Percentiles rank a stretch among this genome's conserved stretches.
Evolutionary conservation across 1,284 basidiomycete species (phyloP).

Genomic region (Schizopora paradoxa): DNA sequence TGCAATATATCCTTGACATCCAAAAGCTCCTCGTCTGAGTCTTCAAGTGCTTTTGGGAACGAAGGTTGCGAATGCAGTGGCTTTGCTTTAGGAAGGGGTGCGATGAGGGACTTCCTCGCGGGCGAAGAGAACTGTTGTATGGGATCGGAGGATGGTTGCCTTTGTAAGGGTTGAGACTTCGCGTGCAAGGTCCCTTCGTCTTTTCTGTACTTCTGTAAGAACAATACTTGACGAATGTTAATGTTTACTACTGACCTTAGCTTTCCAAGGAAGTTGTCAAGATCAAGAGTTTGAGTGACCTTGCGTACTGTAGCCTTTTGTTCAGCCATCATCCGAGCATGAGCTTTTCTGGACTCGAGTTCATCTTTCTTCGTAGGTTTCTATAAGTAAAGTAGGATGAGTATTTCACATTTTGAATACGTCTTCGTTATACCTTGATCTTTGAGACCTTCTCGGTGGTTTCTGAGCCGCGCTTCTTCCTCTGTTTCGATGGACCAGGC

Average conservation of each 20-base stretch:
- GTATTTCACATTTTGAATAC: neutral
- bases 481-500: neutral
- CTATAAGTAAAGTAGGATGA: neutral
- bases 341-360: conserved; percentile 16
- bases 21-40: conserved; percentile 12
- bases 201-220: neutral
- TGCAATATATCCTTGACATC: conserved; percentile 1
- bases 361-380: conserved; percentile 17
- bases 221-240: no score
- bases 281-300: conserved; percentile 4
- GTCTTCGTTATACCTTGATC: conserved; percentile 16
- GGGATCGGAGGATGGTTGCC: conserved; percentile 14
- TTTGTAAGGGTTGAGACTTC: neutral
- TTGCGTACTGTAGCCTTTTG: conserved; percentile 14
- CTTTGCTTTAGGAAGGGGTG: neutral
- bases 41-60: neutral
- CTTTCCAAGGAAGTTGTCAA: conserved; percentile 12
- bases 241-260: conserved; percentile 10
- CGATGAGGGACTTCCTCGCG: neutral
- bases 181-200: neutral
- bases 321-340: conserved; percentile 17
- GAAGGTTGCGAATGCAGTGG: neutral
- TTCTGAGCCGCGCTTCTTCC: neutral
- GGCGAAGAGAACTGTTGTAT: conserved; percentile 19
- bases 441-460: conserved; percentile 2